Evolutionary conservation across 1,284 basidiomycete species (phyloP).

Genomic region (Irpex sp.): DNA sequence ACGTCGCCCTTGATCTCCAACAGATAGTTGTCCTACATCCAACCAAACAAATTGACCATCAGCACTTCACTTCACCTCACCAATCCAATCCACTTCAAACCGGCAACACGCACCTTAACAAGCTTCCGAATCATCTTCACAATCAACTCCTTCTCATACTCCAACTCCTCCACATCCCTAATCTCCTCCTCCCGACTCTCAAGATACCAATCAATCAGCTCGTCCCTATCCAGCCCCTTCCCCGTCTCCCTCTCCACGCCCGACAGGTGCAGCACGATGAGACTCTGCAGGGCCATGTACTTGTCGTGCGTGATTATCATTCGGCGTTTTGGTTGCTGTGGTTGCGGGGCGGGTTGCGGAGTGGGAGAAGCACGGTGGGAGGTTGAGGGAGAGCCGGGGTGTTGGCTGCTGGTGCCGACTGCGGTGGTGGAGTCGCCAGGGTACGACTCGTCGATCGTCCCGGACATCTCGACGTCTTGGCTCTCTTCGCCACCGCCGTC

Average conservation of each 20-base stretch:
- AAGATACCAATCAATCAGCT: constrained; percentile 95
- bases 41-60: neutral
- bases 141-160: constrained; percentile 88
- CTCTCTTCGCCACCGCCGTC: constrained; percentile 40
- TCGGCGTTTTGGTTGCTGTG: constrained; percentile 58
- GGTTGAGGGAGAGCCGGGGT: constrained; percentile 14
- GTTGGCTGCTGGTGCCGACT: constrained; percentile 20
- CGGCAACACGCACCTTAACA: constrained; percentile 70
- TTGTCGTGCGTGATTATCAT: constrained; percentile 95
- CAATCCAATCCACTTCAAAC: no score
- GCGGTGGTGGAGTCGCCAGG: constrained; percentile 38
- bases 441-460: constrained; percentile 55
- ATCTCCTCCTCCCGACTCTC: constrained; percentile 86
- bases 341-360: constrained; percentile 22
- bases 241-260: constrained; percentile 77
- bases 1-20: constrained; percentile 82
- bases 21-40: constrained; percentile 75
- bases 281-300: constrained; percentile 87
- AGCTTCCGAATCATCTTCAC: constrained; percentile 87
- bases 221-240: constrained; percentile 81
- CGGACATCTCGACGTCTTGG: constrained; percentile 65
- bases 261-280: constrained; percentile 82
- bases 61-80: no score
- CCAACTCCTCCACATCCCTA: constrained; percentile 84
- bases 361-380: constrained; percentile 33